phyloP scores from a whole-genome alignment of 495 filamentous ascomycete species.

The Chaetomium tenue region DNA sequence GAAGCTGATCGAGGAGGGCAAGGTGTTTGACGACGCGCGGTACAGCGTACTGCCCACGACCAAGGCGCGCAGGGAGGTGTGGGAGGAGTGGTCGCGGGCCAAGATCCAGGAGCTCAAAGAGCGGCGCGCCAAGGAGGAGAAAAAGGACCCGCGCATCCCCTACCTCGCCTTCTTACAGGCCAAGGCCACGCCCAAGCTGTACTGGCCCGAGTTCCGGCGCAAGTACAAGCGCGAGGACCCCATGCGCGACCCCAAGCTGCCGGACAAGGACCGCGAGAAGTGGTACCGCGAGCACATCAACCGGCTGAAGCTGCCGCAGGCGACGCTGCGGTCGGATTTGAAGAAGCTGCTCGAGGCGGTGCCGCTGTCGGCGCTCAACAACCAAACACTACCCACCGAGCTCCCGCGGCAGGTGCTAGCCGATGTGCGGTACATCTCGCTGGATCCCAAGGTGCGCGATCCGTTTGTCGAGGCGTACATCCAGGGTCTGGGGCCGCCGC shows the following conservation, averaged over 20 bases:
- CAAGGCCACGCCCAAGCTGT: slow-evolving; percentile 81
- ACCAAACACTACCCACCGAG: slow-evolving; percentile 57
- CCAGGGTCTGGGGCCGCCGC: slow-evolving; percentile 65
- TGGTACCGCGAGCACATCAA: slow-evolving; percentile 84
- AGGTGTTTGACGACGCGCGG: slow-evolving; percentile 77
- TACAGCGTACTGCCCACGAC: slow-evolving; percentile 81
- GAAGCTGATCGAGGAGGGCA: slow-evolving; percentile 75
- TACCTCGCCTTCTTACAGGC: slow-evolving; percentile 81
- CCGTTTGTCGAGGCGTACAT: slow-evolving; percentile 75
- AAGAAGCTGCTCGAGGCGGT: slow-evolving; percentile 69
- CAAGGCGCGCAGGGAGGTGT: slow-evolving; percentile 76
- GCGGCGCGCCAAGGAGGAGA: slow-evolving; percentile 71
- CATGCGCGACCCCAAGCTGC: slow-evolving; percentile 73
- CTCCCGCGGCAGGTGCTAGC: slow-evolving; percentile 68
- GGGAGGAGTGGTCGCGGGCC: slow-evolving; percentile 74
- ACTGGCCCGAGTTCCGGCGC: slow-evolving; percentile 93
- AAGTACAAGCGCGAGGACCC: slow-evolving; percentile 79
- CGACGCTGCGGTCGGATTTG: slow-evolving; percentile 75
- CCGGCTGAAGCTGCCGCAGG: slow-evolving; percentile 70
- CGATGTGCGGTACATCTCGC: slow-evolving; percentile 79
- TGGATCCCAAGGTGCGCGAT: slow-evolving; percentile 67
- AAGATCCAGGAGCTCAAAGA: slow-evolving; percentile 69
- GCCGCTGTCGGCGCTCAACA: slow-evolving; percentile 64
- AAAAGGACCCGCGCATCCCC: slow-evolving; percentile 78
- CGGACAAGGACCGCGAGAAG: slow-evolving; percentile 88